A percentile compares a stretch with the other conserved stretches of the same genome.
These are phyloP conservation scores for Entoloma clypeatum DNA, from an alignment of 1,284 basidiomycete genomes.

Conservation along the genomic window DNA sequence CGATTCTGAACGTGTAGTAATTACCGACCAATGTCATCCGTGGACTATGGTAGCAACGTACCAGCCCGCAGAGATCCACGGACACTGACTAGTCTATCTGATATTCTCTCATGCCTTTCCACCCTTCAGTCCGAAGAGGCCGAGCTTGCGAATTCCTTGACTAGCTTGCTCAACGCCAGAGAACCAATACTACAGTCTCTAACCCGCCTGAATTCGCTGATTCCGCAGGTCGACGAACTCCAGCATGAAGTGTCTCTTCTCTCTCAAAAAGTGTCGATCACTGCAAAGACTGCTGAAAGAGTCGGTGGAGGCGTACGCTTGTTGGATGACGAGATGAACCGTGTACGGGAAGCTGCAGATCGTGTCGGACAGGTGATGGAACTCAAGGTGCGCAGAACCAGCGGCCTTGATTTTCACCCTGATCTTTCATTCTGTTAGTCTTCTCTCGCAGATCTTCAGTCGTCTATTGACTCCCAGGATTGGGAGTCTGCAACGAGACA, in stretches of 20 bases:
- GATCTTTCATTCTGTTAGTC: slow-evolving; percentile 43
- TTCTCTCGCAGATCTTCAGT: slow-evolving; percentile 72
- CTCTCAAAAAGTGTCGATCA: slow-evolving; percentile 56
- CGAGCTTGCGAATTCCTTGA: slow-evolving; percentile 72
- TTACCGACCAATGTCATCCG: slow-evolving; percentile 16
- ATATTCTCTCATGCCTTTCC: slow-evolving; percentile 69
- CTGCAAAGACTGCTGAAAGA: slow-evolving; percentile 81
- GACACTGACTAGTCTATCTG: slow-evolving; percentile 58
- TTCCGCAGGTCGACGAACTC: slow-evolving; percentile 62
- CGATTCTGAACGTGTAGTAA: slow-evolving; percentile 16
- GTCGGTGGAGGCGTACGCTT: slow-evolving; percentile 86
- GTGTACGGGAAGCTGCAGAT: slow-evolving; percentile 82
- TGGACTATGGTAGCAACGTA: too few species aligned
- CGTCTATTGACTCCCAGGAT: slow-evolving; percentile 80
- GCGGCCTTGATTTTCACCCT: slow-evolving; percentile 5
- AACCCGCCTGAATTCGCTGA: slow-evolving; percentile 57
- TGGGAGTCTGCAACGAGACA: slow-evolving; percentile 95
- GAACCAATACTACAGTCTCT: slow-evolving; percentile 68
- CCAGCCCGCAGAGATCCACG: slow-evolving; percentile 36
- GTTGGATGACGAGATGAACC: slow-evolving; percentile 88
- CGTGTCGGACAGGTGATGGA: slow-evolving; percentile 86
- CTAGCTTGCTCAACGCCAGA: slow-evolving; percentile 65
- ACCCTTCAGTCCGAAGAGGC: slow-evolving; percentile 76
- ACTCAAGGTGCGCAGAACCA: slow-evolving; percentile 62
- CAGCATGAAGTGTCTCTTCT: slow-evolving; percentile 59